Evolutionary conservation across 331 rosid species (phyloP).

Genomic region (Erythrophleum ivorense): DNA sequence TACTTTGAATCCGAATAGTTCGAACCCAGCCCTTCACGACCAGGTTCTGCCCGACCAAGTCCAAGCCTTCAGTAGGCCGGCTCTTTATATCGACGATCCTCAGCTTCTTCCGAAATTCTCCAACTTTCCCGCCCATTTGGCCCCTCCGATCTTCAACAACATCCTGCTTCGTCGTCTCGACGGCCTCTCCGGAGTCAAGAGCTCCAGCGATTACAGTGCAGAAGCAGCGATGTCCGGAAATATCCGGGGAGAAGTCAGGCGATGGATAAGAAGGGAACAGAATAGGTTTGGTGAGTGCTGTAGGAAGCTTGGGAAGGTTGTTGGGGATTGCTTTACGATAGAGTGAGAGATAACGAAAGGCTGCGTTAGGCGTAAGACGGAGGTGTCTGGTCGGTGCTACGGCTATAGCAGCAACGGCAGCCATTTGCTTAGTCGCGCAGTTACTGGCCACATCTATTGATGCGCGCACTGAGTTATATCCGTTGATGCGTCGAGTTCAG

Average conservation of each 20-base stretch:
- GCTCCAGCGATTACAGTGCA: constrained; percentile 50
- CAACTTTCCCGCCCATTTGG: constrained; percentile 49
- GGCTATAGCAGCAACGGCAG: constrained; percentile 51
- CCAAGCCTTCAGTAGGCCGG: constrained; percentile 60
- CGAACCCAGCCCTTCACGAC: constrained; percentile 89
- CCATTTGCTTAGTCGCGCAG: constrained; percentile 43
- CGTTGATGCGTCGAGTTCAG: neutral
- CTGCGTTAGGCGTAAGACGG: constrained; percentile 44
- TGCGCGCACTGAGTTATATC: neutral
- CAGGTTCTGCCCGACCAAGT: constrained; percentile 63
- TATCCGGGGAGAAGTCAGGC: constrained; percentile 15
- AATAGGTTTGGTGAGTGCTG: neutral
- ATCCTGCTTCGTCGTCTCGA: constrained; percentile 45
- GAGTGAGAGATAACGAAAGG: constrained; percentile 53
- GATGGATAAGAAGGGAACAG: constrained; percentile 15
- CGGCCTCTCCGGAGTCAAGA: constrained; percentile 61
- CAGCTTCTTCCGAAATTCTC: constrained; percentile 82
- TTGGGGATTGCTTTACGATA: constrained; percentile 17
- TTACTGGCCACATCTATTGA: neutral
- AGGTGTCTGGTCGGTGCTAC: constrained; percentile 49
- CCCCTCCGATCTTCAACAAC: constrained; percentile 33
- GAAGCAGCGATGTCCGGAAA: constrained; percentile 48
- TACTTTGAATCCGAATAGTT: constrained; percentile 82
- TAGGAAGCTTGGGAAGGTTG: neutral
- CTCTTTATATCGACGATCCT: constrained; percentile 69